Base-by-base conservation (phyloP, 805 yeast genomes). In the Zygoascus tannicola region DNA sequence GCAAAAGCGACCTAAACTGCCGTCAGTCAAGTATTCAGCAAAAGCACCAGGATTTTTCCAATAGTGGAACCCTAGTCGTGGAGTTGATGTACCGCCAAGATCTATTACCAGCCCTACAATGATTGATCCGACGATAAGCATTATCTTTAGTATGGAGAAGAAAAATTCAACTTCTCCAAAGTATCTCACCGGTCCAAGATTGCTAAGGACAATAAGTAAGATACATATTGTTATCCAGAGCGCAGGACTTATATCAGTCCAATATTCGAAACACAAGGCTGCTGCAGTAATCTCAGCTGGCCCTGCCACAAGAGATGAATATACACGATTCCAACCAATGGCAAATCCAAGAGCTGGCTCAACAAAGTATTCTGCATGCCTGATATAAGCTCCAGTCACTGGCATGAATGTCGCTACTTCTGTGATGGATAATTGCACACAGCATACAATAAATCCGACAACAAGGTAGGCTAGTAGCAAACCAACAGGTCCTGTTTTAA, bases 51-150 rank as follows among this genome's bases (percentile, higher is more conserved):
- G 86, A 48, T 75, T 56, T 36, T 69, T 60, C 85, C 85, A 81
- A 46, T 59, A 81, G 55, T 83, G 70, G 65, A 80, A 82, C 1
- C 88, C 90, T 28, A 75, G 63, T 61, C 90, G 71, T 53, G 81
- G 86, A 35, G 70, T 69, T 50, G 90, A 88, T 22, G 79, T 84
- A 44, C 92, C 94, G 47, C 94, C 94, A 18, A 54, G 51, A 65
- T 81, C 80, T 48, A 83, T 73, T 46, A 79, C 64, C 50, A 81
- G 70, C 43, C 81, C 66, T 41, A 81, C 60, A 14, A 84, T 48
- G 46, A 84, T 81, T 39, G 83, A 67, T n/a, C 82, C 87, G 35
- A 78, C 50, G 66, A 78, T 74, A 4, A 83, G 76, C 33, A 78
- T 36, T 28, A 83, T 79, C 63, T 83, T 83, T 53, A 81, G 64